Evolutionary conservation across 2,329 filamentous ascomycete species (phyloP).

Genomic region (Ceratocystis papillata): DNA sequence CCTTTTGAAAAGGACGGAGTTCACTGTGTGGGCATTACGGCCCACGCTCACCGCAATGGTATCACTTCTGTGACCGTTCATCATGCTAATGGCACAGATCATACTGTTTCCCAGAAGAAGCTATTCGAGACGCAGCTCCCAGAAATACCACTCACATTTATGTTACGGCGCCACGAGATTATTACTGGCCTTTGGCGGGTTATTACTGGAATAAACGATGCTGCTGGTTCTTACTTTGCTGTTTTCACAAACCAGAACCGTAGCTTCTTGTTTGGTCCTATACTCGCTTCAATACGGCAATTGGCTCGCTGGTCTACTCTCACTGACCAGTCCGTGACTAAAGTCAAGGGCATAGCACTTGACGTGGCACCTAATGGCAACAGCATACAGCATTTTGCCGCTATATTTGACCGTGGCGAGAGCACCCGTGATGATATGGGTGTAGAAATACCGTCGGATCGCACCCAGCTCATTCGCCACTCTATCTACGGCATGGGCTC

Average conservation of each 20-base stretch:
- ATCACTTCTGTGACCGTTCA: constrained; percentile 1
- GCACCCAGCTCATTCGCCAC: background rate
- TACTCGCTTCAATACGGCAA: background rate
- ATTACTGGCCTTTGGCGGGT: background rate
- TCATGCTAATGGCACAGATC: constrained; percentile 1
- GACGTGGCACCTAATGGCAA: constrained; percentile 7
- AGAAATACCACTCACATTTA: constrained; percentile 5
- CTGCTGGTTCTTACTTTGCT: constrained; percentile 5
- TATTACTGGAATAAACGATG: background rate
- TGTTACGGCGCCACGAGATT: background rate
- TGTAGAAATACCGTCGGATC: background rate
- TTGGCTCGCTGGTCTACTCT: background rate
- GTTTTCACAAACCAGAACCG: constrained; percentile 8
- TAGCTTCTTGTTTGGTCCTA: constrained; percentile 12
- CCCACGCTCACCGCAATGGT: background rate
- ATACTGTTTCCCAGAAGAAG: background rate
- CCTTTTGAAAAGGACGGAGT: constrained; percentile 10
- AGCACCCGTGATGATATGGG: background rate
- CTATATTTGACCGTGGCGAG: background rate
- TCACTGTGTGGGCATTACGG: constrained; percentile 4
- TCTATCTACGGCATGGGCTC: background rate
- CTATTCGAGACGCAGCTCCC: constrained; percentile 1
- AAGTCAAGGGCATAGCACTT: constrained; percentile 4
- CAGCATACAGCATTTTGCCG: constrained; percentile 7
- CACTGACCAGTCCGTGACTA: background rate